Conservation (phyloP, 2,329 filamentous ascomycete genomes). For the Colletotrichum lupini region DNA sequence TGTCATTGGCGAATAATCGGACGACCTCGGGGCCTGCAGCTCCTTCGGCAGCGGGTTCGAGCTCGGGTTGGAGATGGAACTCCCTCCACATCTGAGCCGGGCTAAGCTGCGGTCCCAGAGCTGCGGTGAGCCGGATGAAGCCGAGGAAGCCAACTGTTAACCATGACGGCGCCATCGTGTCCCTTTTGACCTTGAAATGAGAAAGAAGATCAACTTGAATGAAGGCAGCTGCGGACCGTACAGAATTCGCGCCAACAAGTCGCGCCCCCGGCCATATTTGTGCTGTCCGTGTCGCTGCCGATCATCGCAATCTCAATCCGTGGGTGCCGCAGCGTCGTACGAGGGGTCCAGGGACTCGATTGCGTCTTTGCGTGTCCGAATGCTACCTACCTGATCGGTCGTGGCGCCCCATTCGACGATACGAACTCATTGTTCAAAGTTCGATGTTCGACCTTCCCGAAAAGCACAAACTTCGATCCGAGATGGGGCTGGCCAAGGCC, state of each 20-base stretch:
- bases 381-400: slow-evolving; percentile 23
- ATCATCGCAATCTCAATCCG: neutral
- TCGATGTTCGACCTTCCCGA: slow-evolving; percentile 20
- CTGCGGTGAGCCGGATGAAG: slow-evolving; percentile 4
- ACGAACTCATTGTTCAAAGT: neutral
- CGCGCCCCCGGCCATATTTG: neutral
- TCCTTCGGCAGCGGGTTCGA: neutral
- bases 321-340: neutral
- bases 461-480: slow-evolving; percentile 3
- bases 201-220: no score
- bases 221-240: neutral
- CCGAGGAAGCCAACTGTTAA: slow-evolving; percentile 3
- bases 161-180: neutral
- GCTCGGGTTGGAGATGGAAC: neutral
- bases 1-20: neutral
- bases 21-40: neutral
- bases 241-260: neutral
- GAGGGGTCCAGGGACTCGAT: neutral
- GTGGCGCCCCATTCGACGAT: neutral
- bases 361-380: slow-evolving; percentile 7
- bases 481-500: slow-evolving; percentile 21
- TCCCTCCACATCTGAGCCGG: slow-evolving; percentile 20
- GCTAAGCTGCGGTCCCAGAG: slow-evolving; percentile 24
- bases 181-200: neutral
- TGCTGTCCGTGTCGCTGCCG: neutral